These are phyloP conservation scores for Clonostachys chloroleuca DNA, from an alignment of 2,329 filamentous ascomycete genomes.

Conservation along the genomic window DNA sequence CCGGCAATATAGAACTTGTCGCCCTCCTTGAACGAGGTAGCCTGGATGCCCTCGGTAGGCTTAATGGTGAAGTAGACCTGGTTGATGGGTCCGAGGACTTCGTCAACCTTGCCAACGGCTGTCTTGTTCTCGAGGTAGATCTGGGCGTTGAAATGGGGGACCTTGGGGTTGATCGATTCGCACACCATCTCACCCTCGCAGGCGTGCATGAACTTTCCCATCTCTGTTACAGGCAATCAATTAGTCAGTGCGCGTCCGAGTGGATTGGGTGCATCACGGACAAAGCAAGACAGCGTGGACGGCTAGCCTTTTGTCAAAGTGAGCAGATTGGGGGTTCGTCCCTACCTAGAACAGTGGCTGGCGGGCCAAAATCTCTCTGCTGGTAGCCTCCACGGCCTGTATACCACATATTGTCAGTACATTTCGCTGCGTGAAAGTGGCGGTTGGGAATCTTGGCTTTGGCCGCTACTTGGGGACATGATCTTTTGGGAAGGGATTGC, in stretches of 20 bases:
- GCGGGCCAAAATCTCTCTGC: constrained; percentile 32
- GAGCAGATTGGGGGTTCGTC: not conserved
- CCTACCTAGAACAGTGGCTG: constrained; percentile 28
- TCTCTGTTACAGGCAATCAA: constrained; percentile 44
- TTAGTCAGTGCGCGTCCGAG: too few species aligned
- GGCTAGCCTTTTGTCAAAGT: not conserved
- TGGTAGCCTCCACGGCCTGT: constrained; percentile 30
- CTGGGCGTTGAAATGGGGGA: constrained; percentile 98
- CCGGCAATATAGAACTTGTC: constrained; percentile 96
- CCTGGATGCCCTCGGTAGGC: constrained; percentile 92
- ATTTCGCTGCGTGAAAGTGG: too few species aligned
- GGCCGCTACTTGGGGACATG: not conserved
- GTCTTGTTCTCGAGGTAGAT: constrained; percentile 99
- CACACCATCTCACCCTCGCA: constrained; percentile 98
- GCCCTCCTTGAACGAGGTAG: constrained; percentile 88
- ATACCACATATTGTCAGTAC: not conserved
- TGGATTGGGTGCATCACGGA: too few species aligned
- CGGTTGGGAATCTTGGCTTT: not conserved
- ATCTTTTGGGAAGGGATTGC: constrained; percentile 3
- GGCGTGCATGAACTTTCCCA: constrained; percentile 91
- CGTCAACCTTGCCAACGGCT: constrained; percentile 92
- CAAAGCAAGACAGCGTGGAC: too few species aligned
- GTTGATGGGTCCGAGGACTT: constrained; percentile 95
- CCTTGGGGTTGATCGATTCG: constrained; percentile 90
- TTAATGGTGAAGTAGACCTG: constrained; percentile 99